These are phyloP conservation scores for Beauveria pseudobassiana DNA, from an alignment of 2,329 filamentous ascomycete species.

Conservation along the genomic window DNA sequence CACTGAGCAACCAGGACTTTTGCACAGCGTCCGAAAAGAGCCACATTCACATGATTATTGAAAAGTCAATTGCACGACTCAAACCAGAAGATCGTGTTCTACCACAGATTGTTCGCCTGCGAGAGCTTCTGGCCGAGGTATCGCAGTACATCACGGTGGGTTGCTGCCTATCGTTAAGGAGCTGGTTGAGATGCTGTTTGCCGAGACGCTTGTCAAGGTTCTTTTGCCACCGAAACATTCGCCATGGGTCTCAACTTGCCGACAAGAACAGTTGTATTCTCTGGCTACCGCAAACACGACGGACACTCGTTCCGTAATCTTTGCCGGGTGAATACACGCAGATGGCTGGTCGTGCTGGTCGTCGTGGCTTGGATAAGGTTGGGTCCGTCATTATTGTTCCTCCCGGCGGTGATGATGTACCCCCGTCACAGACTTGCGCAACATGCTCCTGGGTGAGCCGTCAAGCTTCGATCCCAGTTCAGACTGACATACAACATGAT, in stretches of 20 bases:
- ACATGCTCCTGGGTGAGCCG: constrained; percentile 94
- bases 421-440: constrained; percentile 75
- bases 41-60: constrained; percentile 93
- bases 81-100: constrained; percentile 83
- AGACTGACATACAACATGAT: constrained; percentile 99
- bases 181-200: constrained; percentile 93
- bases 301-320: constrained; percentile 87
- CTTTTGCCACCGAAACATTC: constrained; percentile 95
- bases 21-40: constrained; percentile 92
- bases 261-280: constrained; percentile 94
- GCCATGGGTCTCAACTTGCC: constrained; percentile 97
- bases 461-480: constrained; percentile 94
- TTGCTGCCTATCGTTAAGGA: constrained; percentile 95
- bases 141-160: constrained; percentile 94
- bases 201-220: constrained; percentile 90
- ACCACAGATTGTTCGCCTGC: constrained; percentile 84
- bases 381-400: constrained; percentile 93
- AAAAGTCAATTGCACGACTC: constrained; percentile 84
- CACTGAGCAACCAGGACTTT: constrained; percentile 90
- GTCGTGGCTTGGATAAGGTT: constrained; percentile 85
- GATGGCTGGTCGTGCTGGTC: constrained; percentile 92
- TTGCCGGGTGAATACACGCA: constrained; percentile 96
- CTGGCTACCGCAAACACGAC: constrained; percentile 93
- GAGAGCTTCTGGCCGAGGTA: constrained; percentile 76
- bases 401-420: constrained; percentile 71